Evolutionary conservation across 2,329 filamentous ascomycete species (phyloP).

Genomic region (Alternaria sp.): DNA sequence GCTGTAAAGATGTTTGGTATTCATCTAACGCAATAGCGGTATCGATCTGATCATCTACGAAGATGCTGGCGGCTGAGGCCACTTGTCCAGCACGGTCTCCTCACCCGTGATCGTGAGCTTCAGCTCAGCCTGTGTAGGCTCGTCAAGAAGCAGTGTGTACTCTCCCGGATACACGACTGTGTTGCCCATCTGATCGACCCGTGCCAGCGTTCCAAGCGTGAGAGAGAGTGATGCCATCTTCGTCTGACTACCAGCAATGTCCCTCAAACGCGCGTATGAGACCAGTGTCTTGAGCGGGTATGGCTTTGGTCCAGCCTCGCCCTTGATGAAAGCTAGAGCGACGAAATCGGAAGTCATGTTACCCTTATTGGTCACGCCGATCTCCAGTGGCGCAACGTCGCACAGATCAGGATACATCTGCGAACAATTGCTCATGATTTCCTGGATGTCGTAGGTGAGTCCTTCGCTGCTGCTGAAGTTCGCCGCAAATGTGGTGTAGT

Average conservation of each 20-base stretch:
- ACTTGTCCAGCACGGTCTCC: slow-evolving; percentile 50
- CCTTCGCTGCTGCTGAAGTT: not conserved
- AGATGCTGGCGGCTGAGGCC: slow-evolving; percentile 23
- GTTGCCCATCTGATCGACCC: slow-evolving; percentile 59
- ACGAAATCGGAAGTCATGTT: slow-evolving; percentile 59
- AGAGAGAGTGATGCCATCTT: slow-evolving; percentile 48
- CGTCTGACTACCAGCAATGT: slow-evolving; percentile 44
- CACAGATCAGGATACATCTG: slow-evolving; percentile 44
- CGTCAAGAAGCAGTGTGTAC: slow-evolving; percentile 47
- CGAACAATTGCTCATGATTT: slow-evolving; percentile 46
- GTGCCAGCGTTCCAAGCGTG: slow-evolving; percentile 57
- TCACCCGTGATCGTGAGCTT: slow-evolving; percentile 58
- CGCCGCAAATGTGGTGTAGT: slow-evolving; percentile 62
- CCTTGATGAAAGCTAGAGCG: slow-evolving; percentile 58
- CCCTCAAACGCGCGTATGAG: slow-evolving; percentile 56
- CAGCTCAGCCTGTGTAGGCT: slow-evolving; percentile 44
- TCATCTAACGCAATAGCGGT: not conserved
- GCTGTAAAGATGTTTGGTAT: not conserved
- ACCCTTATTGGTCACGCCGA: slow-evolving; percentile 59
- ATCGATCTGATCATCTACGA: not conserved
- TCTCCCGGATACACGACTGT: slow-evolving; percentile 61
- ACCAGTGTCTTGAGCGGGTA: slow-evolving; percentile 61
- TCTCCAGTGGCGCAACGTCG: slow-evolving; percentile 39
- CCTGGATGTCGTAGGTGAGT: slow-evolving; percentile 40
- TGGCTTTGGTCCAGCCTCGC: slow-evolving; percentile 57